phyloP scores from a whole-genome alignment of 192 early-diverging fungal species.

The Glomus cerebriforme region DNA sequence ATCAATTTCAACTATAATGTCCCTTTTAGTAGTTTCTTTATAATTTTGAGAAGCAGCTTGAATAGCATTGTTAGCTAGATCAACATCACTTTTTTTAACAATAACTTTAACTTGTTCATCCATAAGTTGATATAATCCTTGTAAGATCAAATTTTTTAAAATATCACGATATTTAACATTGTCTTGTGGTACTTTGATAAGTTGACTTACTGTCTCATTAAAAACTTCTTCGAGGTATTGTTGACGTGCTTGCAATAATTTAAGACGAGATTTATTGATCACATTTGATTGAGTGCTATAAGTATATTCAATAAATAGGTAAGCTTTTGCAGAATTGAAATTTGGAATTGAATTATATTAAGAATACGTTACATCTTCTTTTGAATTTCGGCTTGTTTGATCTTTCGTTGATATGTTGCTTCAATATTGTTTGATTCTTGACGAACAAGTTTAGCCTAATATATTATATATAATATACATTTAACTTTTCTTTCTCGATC shows the following conservation, averaged over 20 bases:
- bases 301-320: not conserved
- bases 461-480: too few species aligned
- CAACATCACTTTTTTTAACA: conserved; percentile 72
- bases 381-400: conserved; percentile 96
- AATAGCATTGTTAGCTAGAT: conserved; percentile 59
- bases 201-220: conserved; percentile 62
- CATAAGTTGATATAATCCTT: conserved; percentile 87
- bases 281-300: conserved; percentile 87
- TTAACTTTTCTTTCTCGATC: not conserved
- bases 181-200: conserved; percentile 63
- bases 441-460: conserved; percentile 92
- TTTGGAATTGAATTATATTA: conserved; percentile 14
- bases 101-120: conserved; percentile 72
- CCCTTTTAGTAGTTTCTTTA: conserved; percentile 52
- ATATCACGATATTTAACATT: conserved; percentile 62
- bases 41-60: conserved; percentile 54
- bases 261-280: conserved; percentile 94
- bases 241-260: conserved; percentile 86
- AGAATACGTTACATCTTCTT: conserved; percentile 78
- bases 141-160: conserved; percentile 72
- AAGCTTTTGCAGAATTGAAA: not conserved
- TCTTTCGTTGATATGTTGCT: conserved; percentile 92
- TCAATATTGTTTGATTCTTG: conserved; percentile 97
- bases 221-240: conserved; percentile 83
- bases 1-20: conserved; percentile 57